Conservation (phyloP, 2,329 filamentous ascomycete species). For the Aspergillus amoenus region DNA sequence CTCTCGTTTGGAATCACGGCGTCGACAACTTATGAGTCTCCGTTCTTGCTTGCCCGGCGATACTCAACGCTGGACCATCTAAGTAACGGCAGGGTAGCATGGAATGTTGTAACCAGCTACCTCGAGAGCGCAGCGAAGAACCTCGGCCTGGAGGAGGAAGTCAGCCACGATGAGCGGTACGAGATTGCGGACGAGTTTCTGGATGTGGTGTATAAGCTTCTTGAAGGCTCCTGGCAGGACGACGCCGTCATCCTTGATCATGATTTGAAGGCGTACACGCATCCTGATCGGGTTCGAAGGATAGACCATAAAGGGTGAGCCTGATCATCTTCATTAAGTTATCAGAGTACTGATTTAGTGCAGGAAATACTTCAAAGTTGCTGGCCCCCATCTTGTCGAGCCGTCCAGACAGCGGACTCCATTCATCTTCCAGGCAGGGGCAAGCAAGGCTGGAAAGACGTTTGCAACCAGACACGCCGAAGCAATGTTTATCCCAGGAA, state of each 20-base stretch:
- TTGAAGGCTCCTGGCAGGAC: conserved; percentile 51
- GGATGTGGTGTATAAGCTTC: conserved; percentile 45
- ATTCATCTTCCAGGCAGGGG: conserved; percentile 1
- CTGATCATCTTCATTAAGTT: too few relatives aligned
- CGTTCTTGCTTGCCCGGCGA: conserved; percentile 52
- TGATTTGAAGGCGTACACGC: conserved; percentile 6
- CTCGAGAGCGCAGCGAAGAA: conserved; percentile 44
- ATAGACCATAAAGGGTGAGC: conserved; percentile 21
- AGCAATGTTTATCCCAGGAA: background rate
- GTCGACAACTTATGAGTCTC: conserved; percentile 52
- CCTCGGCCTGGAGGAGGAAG: conserved; percentile 40
- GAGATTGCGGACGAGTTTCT: conserved; percentile 47
- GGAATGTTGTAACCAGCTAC: conserved; percentile 52
- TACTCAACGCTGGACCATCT: conserved; percentile 54
- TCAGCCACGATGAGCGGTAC: conserved; percentile 49
- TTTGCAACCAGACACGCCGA: conserved; percentile 3
- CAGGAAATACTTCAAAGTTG: conserved; percentile 5
- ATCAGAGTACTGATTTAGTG: background rate
- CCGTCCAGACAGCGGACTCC: background rate
- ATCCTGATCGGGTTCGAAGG: conserved; percentile 21
- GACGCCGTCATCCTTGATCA: conserved; percentile 24
- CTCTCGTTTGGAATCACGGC: conserved; percentile 51
- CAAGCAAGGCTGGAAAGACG: background rate
- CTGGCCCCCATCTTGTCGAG: background rate
- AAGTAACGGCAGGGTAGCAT: conserved; percentile 48